Percentiles rank a stretch among this genome's conserved stretches.
Conservation (phyloP, 352 stramenopile genomes). For the Globisporangium cystogenes region DNA sequence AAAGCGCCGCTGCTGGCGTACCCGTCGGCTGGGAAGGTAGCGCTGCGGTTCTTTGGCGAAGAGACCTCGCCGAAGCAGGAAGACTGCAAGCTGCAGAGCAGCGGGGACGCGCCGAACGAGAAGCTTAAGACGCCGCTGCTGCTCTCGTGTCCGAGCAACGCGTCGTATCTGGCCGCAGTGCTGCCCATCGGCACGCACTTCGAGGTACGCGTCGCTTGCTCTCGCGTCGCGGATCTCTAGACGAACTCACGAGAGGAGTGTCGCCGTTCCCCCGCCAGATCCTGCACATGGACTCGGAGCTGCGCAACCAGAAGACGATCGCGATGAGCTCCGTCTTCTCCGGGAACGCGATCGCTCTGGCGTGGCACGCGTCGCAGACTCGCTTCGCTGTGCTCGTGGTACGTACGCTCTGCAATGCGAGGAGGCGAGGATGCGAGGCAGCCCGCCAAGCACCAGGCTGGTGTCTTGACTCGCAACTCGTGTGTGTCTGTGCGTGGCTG, state of each 20-base stretch:
- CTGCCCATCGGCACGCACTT: slow-evolving; percentile 44
- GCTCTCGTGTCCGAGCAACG: slow-evolving; percentile 27
- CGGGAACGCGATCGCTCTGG: slow-evolving; percentile 49
- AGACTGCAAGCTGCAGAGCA: slow-evolving; percentile 47
- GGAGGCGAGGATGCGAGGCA: too few species aligned
- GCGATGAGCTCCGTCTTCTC: slow-evolving; percentile 52
- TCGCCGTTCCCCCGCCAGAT: slow-evolving; percentile 22
- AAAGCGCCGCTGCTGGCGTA: slow-evolving; percentile 45
- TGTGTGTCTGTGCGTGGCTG: not conserved
- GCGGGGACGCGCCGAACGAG: slow-evolving; percentile 32
- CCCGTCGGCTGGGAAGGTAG: slow-evolving; percentile 29
- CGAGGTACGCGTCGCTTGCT: slow-evolving; percentile 26
- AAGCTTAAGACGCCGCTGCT: slow-evolving; percentile 28
- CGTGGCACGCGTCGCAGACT: slow-evolving; percentile 47
- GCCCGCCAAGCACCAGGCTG: too few species aligned
- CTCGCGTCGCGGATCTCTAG: not conserved
- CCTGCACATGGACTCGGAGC: slow-evolving; percentile 60
- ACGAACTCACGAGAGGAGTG: not conserved
- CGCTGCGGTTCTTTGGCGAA: slow-evolving; percentile 43
- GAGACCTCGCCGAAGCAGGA: slow-evolving; percentile 48
- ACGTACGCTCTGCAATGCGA: not conserved
- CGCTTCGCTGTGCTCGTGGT: slow-evolving; percentile 57
- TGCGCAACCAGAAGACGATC: slow-evolving; percentile 60
- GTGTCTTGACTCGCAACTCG: not conserved
- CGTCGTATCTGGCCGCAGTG: slow-evolving; percentile 35